Conservation (phyloP, 2,329 filamentous ascomycete genomes). For the Sporothrix euskadiensis region DNA sequence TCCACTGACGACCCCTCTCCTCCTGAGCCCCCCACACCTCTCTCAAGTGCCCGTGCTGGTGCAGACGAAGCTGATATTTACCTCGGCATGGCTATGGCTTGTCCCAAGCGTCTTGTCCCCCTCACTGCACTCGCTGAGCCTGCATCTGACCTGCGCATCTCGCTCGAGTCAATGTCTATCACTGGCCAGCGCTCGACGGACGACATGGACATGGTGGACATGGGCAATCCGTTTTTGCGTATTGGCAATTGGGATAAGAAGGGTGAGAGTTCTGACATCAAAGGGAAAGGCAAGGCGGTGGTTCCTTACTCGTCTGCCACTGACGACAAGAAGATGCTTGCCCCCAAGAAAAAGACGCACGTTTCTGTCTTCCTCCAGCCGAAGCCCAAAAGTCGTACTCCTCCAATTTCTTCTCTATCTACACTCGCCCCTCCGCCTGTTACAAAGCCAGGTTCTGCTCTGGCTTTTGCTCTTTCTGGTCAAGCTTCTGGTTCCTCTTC, state of each 20-base stretch:
- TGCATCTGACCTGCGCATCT: not conserved
- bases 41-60: too few relatives aligned
- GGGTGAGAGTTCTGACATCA: not conserved
- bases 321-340: not conserved
- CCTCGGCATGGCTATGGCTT: not conserved
- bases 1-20: not conserved
- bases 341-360: not conserved
- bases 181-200: not conserved
- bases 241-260: not conserved
- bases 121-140: conserved; percentile 7
- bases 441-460: not conserved
- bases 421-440: not conserved
- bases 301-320: too few relatives aligned
- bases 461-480: not conserved
- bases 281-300: not conserved
- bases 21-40: not conserved
- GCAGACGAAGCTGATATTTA: not conserved
- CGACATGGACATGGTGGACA: not conserved
- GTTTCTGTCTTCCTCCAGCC: conserved; percentile 5
- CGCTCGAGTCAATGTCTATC: not conserved
- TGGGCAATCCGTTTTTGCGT: not conserved
- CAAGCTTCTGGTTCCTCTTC: not conserved
- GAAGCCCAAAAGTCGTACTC: not conserved
- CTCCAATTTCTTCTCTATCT: not conserved
- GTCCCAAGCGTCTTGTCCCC: not conserved